Evolutionary conservation across 805 yeast species (phyloP), one percentile per base, ranked within the genome.

Genomic region (Teunomyces cretensis): DNA sequence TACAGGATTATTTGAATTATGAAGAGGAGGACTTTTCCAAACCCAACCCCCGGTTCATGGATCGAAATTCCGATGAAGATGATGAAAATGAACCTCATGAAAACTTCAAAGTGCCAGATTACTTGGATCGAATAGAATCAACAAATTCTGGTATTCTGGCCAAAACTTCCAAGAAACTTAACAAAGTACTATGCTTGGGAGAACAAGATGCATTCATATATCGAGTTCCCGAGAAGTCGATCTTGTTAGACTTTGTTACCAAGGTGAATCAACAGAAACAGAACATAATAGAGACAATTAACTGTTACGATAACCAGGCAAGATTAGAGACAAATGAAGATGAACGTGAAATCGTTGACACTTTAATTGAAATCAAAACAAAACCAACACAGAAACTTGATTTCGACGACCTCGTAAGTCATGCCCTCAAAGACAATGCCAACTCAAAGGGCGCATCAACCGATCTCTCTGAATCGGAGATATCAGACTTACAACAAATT

Each of bases 191-290:
- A 4, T 58, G 60, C 31, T 43, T 61, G 44, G 50, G 59, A 3
- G 45, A 45, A 13, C 46, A 47, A 24, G 43, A 46, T n/a, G 74
- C 79, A 30, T 73, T 78, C 30, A 72, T 87, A 0, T 84, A 82
- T 62, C 68, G 84, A 45, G 61, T 88, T 4, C 86, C 88, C 1
- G 94, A 86, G 50, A 74, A 75, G 35, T 83, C 85, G 55, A 74
- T 88, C 5, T 63, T 85, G 33, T 64, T 87, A 27, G 92, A 88
- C 60, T 89, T 89, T 56, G 60, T 84, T 28, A 76, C 76, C 15
- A 79, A 76, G 24, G 78, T 38, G 1, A 22, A 30, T 15, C 42
- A 39, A 12, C 24, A 19, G 13, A 37, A 32, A 17, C 80, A 3
- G 75, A 75, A 31, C 27, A 54, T 63, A 15, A 35, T 67, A 9